Evolutionary conservation across 2,329 filamentous ascomycete genomes (phyloP).

Genomic region (Scolecobasidium constrictum): DNA sequence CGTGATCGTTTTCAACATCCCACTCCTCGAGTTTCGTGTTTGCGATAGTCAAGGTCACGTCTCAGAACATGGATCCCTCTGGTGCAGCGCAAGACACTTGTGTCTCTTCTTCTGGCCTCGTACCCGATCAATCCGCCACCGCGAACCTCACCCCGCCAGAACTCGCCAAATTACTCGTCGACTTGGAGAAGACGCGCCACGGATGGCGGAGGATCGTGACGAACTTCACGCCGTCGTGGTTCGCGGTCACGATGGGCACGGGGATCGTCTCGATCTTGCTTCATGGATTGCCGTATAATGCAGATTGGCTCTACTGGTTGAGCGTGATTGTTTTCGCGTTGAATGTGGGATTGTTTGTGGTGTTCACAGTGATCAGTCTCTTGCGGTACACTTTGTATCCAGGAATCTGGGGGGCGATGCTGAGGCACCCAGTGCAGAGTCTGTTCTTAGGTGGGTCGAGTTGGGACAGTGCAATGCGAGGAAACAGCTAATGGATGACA

Average conservation of each 20-base stretch:
- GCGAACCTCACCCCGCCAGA: neutral
- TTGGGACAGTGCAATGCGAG: neutral
- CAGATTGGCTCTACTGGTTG: slow-evolving; percentile 46
- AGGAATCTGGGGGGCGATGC: slow-evolving; percentile 54
- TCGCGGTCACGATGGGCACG: slow-evolving; percentile 46
- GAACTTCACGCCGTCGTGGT: slow-evolving; percentile 25
- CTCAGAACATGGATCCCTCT: neutral
- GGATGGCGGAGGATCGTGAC: slow-evolving; percentile 24
- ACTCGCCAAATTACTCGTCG: neutral
- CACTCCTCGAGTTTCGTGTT: too few species aligned
- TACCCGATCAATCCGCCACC: neutral
- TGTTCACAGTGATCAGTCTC: slow-evolving; percentile 43
- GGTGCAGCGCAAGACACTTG: neutral
- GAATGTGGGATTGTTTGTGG: slow-evolving; percentile 47
- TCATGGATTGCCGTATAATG: slow-evolving; percentile 50
- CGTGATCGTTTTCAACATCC: too few species aligned
- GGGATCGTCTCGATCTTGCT: slow-evolving; percentile 56
- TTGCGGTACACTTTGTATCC: slow-evolving; percentile 56
- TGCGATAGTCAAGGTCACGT: too few species aligned
- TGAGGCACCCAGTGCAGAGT: slow-evolving; percentile 54
- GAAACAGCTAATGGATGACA: neutral
- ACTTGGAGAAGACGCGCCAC: neutral
- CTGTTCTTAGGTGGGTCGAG: slow-evolving; percentile 41
- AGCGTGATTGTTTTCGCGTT: slow-evolving; percentile 50
- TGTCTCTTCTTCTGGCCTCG: too few species aligned